Conservation (phyloP, 441 rosid genomes). For the Codiaeum variegatum region DNA sequence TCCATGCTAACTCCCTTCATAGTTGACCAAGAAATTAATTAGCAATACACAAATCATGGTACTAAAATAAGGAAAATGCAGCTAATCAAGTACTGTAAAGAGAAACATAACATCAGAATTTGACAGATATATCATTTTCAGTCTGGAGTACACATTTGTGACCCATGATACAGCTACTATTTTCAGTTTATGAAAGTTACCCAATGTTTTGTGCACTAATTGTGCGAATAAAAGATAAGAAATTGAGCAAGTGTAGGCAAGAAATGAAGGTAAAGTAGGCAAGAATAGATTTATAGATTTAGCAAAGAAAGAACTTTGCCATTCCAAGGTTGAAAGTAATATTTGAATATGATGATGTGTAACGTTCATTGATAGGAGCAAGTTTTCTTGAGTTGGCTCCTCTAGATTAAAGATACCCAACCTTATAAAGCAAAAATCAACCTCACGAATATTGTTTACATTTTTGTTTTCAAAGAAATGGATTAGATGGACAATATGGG, state of each 20-base stretch:
- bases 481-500: not conserved
- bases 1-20: constrained; percentile 57
- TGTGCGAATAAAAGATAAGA: too few relatives aligned
- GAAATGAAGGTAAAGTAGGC: not conserved
- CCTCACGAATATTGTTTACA: not conserved
- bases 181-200: not conserved
- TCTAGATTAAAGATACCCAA: not conserved
- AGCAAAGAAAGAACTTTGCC: not conserved
- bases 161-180: not conserved
- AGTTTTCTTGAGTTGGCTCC: not conserved
- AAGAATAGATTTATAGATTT: not conserved
- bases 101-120: not conserved
- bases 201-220: too few relatives aligned
- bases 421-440: not conserved
- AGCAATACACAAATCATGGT: constrained; percentile 16
- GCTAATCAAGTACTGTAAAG: not conserved
- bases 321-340: not conserved
- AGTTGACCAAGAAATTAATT: constrained; percentile 20
- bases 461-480: too few relatives aligned
- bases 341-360: too few relatives aligned
- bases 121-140: constrained; percentile 4
- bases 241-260: too few relatives aligned
- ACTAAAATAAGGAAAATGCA: constrained; percentile 10
- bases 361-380: not conserved
- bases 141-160: not conserved